A percentile compares a stretch with the other conserved stretches of the same genome.
Evolutionary conservation across 345 rosid genomes (phyloP).

Genomic region (Luvunga scandens): DNA sequence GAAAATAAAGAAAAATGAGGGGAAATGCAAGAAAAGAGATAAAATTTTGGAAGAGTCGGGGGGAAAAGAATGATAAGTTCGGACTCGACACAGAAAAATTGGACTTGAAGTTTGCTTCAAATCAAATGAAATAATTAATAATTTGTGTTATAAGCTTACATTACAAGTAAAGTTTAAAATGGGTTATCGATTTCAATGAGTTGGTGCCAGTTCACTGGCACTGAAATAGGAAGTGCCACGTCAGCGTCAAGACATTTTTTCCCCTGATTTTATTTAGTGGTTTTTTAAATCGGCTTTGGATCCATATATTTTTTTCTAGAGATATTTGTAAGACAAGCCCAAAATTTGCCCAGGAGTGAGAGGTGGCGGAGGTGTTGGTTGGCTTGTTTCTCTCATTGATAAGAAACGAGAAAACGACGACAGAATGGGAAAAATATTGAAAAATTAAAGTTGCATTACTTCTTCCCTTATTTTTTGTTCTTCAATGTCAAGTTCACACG

Average conservation of each 20-base stretch:
- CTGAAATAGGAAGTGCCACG: background rate
- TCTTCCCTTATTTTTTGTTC: too few relatives aligned
- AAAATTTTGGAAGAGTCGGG: background rate
- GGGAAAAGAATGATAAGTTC: too few relatives aligned
- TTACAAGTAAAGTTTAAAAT: background rate
- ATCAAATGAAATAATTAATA: background rate
- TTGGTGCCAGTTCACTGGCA: conserved; percentile 4
- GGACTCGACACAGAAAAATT: background rate
- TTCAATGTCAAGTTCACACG: too few relatives aligned
- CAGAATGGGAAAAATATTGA: background rate
- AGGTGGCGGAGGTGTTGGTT: background rate
- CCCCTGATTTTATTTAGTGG: background rate
- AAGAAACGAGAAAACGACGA: background rate
- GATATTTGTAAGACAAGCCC: background rate
- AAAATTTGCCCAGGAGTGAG: background rate
- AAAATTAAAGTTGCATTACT: too few relatives aligned
- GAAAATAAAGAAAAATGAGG: background rate
- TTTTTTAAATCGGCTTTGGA: background rate
- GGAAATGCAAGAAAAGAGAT: background rate
- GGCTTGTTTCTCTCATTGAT: background rate
- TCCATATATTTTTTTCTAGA: background rate
- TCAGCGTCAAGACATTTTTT: background rate
- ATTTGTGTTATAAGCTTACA: background rate
- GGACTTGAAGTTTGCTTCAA: background rate
- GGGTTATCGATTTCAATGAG: background rate